A percentile compares a stretch with the other conserved stretches of the same genome.
Evolutionary conservation across 1,139 yeast species (phyloP).

Genomic region (Meyerozyma elateridarum): DNA sequence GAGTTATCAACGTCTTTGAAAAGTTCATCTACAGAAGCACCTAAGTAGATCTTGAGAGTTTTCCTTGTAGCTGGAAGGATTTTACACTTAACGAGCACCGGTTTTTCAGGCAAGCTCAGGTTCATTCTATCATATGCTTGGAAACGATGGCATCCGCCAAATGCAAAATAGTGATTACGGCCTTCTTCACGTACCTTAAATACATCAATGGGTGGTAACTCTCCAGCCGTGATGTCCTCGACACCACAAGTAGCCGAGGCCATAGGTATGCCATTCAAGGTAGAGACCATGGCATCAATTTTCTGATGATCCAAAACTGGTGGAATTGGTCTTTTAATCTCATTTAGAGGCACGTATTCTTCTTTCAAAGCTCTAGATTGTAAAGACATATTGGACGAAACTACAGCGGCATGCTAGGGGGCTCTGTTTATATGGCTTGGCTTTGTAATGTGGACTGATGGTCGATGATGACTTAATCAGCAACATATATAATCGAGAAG

Average conservation of each 20-base stretch:
- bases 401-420: too few species aligned
- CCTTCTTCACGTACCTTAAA: constrained; percentile 62
- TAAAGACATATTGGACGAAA: constrained; percentile 40
- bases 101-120: too few species aligned
- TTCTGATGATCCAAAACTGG: constrained; percentile 73
- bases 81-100: constrained; percentile 57
- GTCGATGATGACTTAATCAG: too few species aligned
- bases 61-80: constrained; percentile 63
- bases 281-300: constrained; percentile 75
- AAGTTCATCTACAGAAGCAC: constrained; percentile 58
- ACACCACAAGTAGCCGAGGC: constrained; percentile 60
- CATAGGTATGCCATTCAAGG: constrained; percentile 59
- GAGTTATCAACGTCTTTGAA: constrained; percentile 23
- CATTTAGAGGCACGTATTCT: constrained; percentile 56
- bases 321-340: constrained; percentile 74
- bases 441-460: too few species aligned
- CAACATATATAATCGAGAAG: too few species aligned
- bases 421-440: too few species aligned
- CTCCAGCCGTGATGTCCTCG: constrained; percentile 55
- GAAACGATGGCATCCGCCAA: constrained; percentile 82
- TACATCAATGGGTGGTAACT: constrained; percentile 75
- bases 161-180: constrained; percentile 63
- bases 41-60: constrained; percentile 58
- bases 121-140: constrained; percentile 62
- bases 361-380: constrained; percentile 39